Evolutionary conservation across 768 basidiomycete genomes (phyloP).

Genomic region (Lactarius trivialis): DNA sequence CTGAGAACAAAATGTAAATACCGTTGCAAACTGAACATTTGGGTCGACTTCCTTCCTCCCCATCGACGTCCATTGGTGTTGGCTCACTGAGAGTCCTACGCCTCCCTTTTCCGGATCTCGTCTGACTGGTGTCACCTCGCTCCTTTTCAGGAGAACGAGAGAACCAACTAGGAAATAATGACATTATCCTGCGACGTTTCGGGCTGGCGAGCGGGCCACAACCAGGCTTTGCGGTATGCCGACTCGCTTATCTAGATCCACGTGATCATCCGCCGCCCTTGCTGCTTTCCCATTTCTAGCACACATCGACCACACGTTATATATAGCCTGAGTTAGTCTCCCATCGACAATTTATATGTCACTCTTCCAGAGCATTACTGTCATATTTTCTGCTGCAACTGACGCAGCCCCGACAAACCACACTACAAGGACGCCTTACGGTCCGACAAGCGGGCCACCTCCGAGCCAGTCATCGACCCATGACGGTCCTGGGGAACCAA

Average conservation of each 20-base stretch:
- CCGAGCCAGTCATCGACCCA: not conserved
- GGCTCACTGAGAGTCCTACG: slow-evolving; percentile 11
- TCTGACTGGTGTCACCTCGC: not conserved
- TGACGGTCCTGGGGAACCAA: not conserved
- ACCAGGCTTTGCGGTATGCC: not conserved
- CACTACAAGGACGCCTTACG: not conserved
- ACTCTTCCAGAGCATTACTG: not conserved
- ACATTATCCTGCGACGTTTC: not conserved
- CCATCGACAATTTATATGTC: not conserved
- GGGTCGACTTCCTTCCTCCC: not conserved
- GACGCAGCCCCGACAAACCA: not conserved
- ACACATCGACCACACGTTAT: not conserved
- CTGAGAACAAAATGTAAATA: not conserved
- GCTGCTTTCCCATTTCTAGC: no score
- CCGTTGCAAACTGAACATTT: slow-evolving; percentile 13
- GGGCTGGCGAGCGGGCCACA: not conserved
- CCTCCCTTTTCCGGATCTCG: not conserved
- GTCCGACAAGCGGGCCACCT: not conserved
- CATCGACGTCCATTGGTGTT: slow-evolving; percentile 13
- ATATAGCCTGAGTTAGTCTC: not conserved
- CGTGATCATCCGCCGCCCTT: no score
- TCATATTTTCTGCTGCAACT: not conserved
- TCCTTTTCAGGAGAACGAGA: not conserved
- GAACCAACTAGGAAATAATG: slow-evolving; percentile 2
- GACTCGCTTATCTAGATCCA: slow-evolving; percentile 2